Percentiles rank a stretch among this genome's conserved stretches.
Conservation (phyloP, 140 eudicot genomes). For the Flaveria floridana region DNA sequence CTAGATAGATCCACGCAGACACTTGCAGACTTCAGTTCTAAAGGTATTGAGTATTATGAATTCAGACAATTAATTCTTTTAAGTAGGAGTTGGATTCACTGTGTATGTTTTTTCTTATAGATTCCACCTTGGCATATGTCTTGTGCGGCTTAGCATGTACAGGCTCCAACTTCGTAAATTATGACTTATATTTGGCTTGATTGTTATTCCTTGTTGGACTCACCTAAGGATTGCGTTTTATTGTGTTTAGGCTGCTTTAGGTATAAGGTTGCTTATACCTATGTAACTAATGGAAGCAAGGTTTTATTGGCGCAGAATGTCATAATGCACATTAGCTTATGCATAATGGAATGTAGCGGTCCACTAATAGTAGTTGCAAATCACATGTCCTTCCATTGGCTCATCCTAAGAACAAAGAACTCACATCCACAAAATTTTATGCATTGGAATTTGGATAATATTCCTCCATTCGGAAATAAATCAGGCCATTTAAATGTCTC, state of each 20-base stretch:
- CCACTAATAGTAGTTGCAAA: background rate
- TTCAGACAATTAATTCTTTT: background rate
- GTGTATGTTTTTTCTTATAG: background rate
- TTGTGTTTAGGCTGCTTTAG: background rate
- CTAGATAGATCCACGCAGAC: background rate
- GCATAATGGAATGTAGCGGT: no score
- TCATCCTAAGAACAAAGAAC: background rate
- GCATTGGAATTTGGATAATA: no score
- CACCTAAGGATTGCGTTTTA: background rate
- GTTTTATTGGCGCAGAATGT: background rate
- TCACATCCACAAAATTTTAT: no score
- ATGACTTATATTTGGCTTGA: background rate
- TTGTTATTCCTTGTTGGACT: background rate
- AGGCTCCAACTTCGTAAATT: background rate
- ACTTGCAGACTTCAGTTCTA: background rate
- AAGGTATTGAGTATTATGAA: background rate
- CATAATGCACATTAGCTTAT: no score
- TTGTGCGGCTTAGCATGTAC: background rate
- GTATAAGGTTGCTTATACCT: no score
- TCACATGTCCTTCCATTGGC: background rate
- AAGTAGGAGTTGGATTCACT: background rate
- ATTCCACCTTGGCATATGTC: background rate
- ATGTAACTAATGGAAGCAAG: background rate
- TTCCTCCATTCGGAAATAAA: background rate
- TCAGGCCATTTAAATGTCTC: background rate